phyloP scores from a whole-genome alignment of 805 yeast genomes.

The Teunomyces aglyptinius region DNA sequence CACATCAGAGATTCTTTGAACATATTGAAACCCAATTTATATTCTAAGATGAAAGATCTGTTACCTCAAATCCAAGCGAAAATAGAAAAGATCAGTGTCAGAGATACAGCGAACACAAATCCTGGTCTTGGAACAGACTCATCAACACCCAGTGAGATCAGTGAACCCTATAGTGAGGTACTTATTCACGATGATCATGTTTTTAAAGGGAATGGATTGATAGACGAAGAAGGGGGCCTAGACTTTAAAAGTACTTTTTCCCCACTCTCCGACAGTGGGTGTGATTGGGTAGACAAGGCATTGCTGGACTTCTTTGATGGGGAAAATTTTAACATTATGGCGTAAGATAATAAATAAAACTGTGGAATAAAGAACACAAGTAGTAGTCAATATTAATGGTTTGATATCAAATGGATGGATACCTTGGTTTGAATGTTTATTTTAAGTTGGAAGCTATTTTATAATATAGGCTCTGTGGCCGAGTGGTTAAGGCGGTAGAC shows the following conservation, averaged over 20 bases:
- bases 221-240: neutral
- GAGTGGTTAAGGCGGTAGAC: constrained; percentile 39
- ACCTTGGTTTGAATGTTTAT: too few species aligned
- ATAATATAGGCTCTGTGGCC: constrained; percentile 29
- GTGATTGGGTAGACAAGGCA: constrained; percentile 55
- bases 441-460: too few species aligned
- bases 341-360: neutral
- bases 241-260: neutral
- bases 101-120: neutral
- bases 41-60: constrained; percentile 33
- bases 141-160: neutral
- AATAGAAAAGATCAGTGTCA: constrained; percentile 1
- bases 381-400: too few species aligned
- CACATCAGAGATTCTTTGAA: constrained; percentile 47
- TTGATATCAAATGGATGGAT: too few species aligned
- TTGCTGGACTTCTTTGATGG: constrained; percentile 8
- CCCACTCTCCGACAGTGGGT: constrained; percentile 46
- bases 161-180: neutral
- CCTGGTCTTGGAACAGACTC: neutral
- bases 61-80: constrained; percentile 18
- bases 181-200: neutral
- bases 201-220: neutral
- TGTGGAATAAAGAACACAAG: neutral
- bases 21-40: constrained; percentile 43
- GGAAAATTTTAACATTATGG: neutral